Percentiles rank a stretch among this genome's conserved stretches.
These are phyloP conservation scores for Xylaria sp. DNA, from an alignment of 2,329 filamentous ascomycete species.

Conservation along the genomic window DNA sequence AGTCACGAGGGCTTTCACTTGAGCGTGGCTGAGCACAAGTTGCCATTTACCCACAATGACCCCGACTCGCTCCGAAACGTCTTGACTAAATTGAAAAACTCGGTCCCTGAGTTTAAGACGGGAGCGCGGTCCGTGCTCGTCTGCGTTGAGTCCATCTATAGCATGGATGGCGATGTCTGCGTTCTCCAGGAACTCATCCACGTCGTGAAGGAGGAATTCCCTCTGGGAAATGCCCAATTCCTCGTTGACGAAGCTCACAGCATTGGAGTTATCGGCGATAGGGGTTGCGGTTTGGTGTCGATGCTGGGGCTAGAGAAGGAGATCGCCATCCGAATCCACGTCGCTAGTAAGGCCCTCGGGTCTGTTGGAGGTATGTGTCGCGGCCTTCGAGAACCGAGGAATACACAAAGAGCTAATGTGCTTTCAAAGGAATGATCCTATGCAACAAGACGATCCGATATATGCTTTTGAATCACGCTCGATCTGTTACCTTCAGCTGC, in stretches of 20 bases:
- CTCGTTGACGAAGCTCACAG: conserved; percentile 63
- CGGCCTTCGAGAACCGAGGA: no score
- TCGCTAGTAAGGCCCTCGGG: conserved; percentile 59
- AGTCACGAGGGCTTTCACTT: conserved; percentile 66
- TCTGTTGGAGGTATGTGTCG: conserved; percentile 38
- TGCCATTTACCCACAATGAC: no score
- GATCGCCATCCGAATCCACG: conserved; percentile 56
- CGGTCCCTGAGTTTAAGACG: no score
- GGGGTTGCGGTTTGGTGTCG: conserved; percentile 56
- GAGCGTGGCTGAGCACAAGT: no score
- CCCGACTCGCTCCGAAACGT: no score
- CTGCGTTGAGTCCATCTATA: conserved; percentile 50
- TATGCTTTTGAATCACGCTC: conserved; percentile 32
- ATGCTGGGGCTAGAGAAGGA: conserved; percentile 55
- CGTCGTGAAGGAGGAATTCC: conserved; percentile 43
- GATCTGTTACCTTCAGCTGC: conserved; percentile 49
- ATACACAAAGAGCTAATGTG: no score
- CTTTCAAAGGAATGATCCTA: conserved; percentile 36
- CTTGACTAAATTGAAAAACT: no score
- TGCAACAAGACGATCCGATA: conserved; percentile 23
- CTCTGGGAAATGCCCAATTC: conserved; percentile 50
- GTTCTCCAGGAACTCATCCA: conserved; percentile 47
- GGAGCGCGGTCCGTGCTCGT: no score
- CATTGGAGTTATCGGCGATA: conserved; percentile 54
- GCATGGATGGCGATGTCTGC: conserved; percentile 54